Evolutionary conservation across 2,329 filamentous ascomycete genomes (phyloP), one percentile per base, ranked within the genome.

Genomic region (Fusarium dimerum): DNA sequence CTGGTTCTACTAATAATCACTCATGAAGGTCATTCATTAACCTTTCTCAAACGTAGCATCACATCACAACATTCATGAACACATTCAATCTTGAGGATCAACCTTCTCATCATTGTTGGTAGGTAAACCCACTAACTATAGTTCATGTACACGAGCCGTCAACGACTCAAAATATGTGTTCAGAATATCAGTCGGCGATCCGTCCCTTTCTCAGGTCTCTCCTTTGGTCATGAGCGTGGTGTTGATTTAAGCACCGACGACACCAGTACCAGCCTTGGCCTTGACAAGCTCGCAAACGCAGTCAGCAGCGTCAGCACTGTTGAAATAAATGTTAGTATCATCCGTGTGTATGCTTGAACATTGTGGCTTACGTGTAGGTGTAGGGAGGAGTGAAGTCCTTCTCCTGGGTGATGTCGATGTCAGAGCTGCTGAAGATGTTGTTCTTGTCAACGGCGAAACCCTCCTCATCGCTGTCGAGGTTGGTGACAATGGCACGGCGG

Each of bases 381-480:
- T 73, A 74, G 6, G 71, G 68, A 30, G 68, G 65, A 11, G 63
- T 64, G 29, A 72, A 59, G 38, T 62, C 68, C 32, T 65, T 66
- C 18, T 61, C 57, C 57, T 70, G 68, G 1, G 71, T 72, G 39
- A 73, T 74, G 5, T 61, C 55, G 4, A 64, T 66, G 9, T 64
- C 63, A 40, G 65, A 69, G 52, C 68, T 66, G 36, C 64, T 73
- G 45, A 78, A 79, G 57, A 79, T 66, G 48, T 80, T 80, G 54
- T 76, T 71, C 9, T 60, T 68, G 32, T 72, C 65, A 29, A 77
- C 68, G 7, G 76, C 76, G 47, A 73, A 79, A 2, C 78, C 78
- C 5, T 67, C 69, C 45, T 74, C 68, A 6, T 73, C 68, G 26
- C 76, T 78, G 62, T 80, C 78, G 32, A 76, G 70, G 54, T 73